Evolutionary conservation across 1,284 basidiomycete genomes (phyloP).

Genomic region (Tetrapyrgos nigripes): DNA sequence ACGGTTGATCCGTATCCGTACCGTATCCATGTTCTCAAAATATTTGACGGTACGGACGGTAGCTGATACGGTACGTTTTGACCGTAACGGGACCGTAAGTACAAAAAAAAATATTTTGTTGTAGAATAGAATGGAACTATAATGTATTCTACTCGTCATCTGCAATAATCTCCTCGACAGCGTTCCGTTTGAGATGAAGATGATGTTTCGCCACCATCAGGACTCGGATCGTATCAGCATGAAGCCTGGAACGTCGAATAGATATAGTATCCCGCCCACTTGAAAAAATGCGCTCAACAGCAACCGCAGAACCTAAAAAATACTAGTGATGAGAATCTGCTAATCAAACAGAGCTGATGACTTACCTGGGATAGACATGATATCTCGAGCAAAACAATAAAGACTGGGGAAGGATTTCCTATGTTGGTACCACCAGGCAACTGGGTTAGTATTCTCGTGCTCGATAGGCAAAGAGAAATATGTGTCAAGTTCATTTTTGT

Average conservation of each 20-base stretch:
- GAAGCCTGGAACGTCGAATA: conserved; percentile 9
- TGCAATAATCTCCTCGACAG: conserved; percentile 3
- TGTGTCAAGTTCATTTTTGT: conserved; percentile 25
- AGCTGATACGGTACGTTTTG: too few species aligned
- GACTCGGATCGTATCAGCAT: conserved; percentile 11
- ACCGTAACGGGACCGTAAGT: too few species aligned
- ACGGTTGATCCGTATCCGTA: too few species aligned
- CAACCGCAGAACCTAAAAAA: conserved; percentile 15
- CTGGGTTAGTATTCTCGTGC: conserved; percentile 20
- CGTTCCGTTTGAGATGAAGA: conserved; percentile 6
- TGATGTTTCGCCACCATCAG: conserved; percentile 11
- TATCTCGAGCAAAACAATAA: conserved; percentile 13
- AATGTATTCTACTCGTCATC: too few species aligned
- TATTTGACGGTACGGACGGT: too few species aligned
- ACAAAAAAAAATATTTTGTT: too few species aligned
- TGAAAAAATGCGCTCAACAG: conserved; percentile 11
- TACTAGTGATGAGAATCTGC: background rate
- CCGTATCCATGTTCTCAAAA: too few species aligned
- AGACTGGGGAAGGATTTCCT: conserved; percentile 24
- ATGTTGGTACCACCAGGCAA: conserved; percentile 26
- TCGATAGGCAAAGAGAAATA: conserved; percentile 23
- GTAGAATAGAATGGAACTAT: too few species aligned
- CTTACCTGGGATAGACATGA: conserved; percentile 14
- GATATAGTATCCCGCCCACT: conserved; percentile 16
- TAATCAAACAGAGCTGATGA: background rate